Evolutionary conservation across 345 rosid species (phyloP).

Genomic region (Brassica juncea): DNA sequence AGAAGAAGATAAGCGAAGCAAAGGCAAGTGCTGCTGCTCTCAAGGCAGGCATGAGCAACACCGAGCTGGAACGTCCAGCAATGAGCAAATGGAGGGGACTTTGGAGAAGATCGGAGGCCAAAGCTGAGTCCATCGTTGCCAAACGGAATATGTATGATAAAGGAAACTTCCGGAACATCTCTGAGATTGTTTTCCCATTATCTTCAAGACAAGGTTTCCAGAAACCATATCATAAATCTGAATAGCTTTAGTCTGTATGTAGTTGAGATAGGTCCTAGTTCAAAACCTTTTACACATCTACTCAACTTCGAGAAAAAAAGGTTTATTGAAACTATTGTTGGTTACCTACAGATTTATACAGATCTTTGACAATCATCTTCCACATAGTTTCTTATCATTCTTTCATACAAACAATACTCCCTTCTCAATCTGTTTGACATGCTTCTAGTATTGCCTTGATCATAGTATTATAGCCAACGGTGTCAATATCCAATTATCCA

Average conservation of each 20-base stretch:
- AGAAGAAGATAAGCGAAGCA: conserved; percentile 79
- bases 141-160: conserved; percentile 58
- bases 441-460: conserved; percentile 11
- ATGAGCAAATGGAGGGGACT: conserved; percentile 59
- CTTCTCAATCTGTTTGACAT: neutral
- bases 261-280: neutral
- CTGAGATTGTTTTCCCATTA: conserved; percentile 60
- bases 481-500: conserved; percentile 28
- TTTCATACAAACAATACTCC: conserved; percentile 46
- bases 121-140: conserved; percentile 42
- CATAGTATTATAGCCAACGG: conserved; percentile 76
- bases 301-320: neutral
- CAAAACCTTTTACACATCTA: neutral
- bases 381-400: conserved; percentile 45
- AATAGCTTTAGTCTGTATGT: conserved; percentile 1
- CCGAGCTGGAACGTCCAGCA: conserved; percentile 39
- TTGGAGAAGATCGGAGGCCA: conserved; percentile 56
- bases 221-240: conserved; percentile 46
- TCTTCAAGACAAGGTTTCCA: conserved; percentile 58
- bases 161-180: conserved; percentile 55
- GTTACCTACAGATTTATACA: conserved; percentile 55
- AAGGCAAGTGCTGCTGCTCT: conserved; percentile 67
- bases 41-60: conserved; percentile 50
- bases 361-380: conserved; percentile 58
- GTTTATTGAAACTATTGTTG: conserved; percentile 39